Conservation (phyloP, 202 grass and related monocot genomes). For the Schoenoplectus tabernaemontani region DNA sequence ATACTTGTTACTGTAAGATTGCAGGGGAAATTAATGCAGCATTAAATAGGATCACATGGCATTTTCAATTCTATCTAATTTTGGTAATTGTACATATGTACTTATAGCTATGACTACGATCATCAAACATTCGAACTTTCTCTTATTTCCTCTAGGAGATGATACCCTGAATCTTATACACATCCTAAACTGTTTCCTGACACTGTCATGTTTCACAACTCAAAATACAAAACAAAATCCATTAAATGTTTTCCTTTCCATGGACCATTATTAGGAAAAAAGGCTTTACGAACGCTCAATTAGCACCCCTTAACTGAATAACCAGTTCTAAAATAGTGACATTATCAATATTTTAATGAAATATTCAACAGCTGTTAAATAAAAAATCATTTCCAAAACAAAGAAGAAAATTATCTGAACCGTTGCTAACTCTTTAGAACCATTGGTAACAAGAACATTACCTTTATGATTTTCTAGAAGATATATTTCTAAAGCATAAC, state of each 20-base stretch:
- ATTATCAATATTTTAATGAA: no score
- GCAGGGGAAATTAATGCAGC: neutral
- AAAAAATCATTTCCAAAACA: no score
- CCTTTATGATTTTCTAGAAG: no score
- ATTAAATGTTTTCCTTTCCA: neutral
- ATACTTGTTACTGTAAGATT: neutral
- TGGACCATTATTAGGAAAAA: no score
- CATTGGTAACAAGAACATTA: no score
- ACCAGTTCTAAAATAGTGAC: no score
- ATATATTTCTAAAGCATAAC: no score
- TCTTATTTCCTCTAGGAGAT: neutral
- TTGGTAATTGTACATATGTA: neutral
- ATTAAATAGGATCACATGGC: constrained; percentile 12
- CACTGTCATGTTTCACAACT: neutral
- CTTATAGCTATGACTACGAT: neutral
- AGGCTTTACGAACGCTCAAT: no score
- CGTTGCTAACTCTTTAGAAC: no score
- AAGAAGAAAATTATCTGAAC: no score
- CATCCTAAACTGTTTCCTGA: neutral
- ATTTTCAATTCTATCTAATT: neutral
- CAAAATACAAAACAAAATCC: neutral
- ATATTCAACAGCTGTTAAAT: no score
- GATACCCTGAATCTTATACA: neutral
- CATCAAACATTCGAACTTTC: neutral
- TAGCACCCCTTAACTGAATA: no score